A percentile compares a stretch with the other conserved stretches of the same genome.
Conservation (phyloP, 257 asterid species). For the Hygrophila difformis region DNA sequence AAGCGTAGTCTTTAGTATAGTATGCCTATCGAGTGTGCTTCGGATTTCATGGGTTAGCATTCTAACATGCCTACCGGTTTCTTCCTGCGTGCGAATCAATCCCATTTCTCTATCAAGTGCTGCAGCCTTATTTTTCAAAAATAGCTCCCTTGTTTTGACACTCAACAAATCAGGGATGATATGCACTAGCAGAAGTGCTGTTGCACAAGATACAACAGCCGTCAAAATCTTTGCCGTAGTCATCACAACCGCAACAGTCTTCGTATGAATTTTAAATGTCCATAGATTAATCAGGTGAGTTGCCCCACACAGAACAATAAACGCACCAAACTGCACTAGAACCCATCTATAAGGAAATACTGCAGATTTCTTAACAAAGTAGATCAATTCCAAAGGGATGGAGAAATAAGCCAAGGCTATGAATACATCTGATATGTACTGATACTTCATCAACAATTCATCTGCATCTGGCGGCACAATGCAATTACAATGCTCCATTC, state of each 20-base stretch:
- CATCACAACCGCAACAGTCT: slow-evolving; percentile 89
- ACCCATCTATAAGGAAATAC: slow-evolving; percentile 98
- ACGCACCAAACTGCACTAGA: slow-evolving; percentile 98
- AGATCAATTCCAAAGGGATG: slow-evolving; percentile 86
- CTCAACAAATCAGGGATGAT: slow-evolving; percentile 91
- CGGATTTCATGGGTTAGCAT: slow-evolving; percentile 97
- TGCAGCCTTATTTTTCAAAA: slow-evolving; percentile 89
- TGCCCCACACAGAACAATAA: slow-evolving; percentile 96
- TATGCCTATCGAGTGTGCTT: slow-evolving; percentile 97
- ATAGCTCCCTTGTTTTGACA: slow-evolving; percentile 88
- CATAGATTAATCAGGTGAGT: slow-evolving; percentile 89
- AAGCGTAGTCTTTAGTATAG: slow-evolving; percentile 83
- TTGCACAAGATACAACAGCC: slow-evolving; percentile 91
- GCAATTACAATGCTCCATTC: slow-evolving; percentile 82
- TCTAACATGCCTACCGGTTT: slow-evolving; percentile 95
- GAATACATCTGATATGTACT: slow-evolving; percentile 92
- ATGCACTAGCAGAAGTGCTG: slow-evolving; percentile 94
- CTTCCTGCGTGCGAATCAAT: slow-evolving; percentile 91
- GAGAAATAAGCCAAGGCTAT: slow-evolving; percentile 98
- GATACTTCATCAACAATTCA: slow-evolving; percentile 89
- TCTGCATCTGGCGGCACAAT: slow-evolving; percentile 92
- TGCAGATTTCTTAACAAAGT: slow-evolving; percentile 93
- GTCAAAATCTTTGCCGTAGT: slow-evolving; percentile 71
- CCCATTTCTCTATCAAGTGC: slow-evolving; percentile 99
- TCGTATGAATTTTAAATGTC: slow-evolving; percentile 76